These are phyloP conservation scores for Penicillium aurantiogriseum DNA, from an alignment of 2,329 filamentous ascomycete species.

Conservation along the genomic window DNA sequence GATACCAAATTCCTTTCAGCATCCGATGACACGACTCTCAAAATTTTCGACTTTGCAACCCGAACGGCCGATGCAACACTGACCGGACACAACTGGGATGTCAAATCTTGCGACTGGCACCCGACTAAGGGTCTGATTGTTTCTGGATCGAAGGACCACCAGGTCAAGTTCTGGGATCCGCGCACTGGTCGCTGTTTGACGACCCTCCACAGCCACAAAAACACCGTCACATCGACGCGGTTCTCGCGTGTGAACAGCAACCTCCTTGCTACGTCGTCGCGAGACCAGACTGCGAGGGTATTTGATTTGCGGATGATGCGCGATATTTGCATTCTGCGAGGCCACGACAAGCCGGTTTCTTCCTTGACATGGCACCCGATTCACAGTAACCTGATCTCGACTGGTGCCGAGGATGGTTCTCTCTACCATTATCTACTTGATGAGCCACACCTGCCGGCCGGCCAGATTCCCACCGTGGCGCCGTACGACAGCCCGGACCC, in stretches of 20 bases:
- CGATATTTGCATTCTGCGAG: constrained; percentile 87
- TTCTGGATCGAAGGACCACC: constrained; percentile 94
- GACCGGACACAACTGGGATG: constrained; percentile 96
- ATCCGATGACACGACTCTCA: constrained; percentile 87
- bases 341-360: constrained; percentile 94
- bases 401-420: constrained; percentile 84
- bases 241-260: constrained; percentile 84
- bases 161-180: constrained; percentile 98
- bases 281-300: constrained; percentile 87
- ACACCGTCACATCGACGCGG: constrained; percentile 86
- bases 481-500: constrained; percentile 85
- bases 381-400: constrained; percentile 83
- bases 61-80: constrained; percentile 79
- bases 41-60: constrained; percentile 93
- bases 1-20: constrained; percentile 96
- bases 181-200: constrained; percentile 84
- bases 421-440: constrained; percentile 94
- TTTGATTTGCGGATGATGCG: constrained; percentile 99
- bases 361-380: constrained; percentile 92
- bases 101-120: constrained; percentile 97
- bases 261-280: constrained; percentile 85
- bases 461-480: constrained; percentile 68
- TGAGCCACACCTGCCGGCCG: constrained; percentile 81
- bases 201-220: constrained; percentile 94
- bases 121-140: constrained; percentile 90